A percentile compares a stretch with the other conserved stretches of the same genome.
Conservation (phyloP, 768 basidiomycete species). For the Kondoa subrosea region DNA sequence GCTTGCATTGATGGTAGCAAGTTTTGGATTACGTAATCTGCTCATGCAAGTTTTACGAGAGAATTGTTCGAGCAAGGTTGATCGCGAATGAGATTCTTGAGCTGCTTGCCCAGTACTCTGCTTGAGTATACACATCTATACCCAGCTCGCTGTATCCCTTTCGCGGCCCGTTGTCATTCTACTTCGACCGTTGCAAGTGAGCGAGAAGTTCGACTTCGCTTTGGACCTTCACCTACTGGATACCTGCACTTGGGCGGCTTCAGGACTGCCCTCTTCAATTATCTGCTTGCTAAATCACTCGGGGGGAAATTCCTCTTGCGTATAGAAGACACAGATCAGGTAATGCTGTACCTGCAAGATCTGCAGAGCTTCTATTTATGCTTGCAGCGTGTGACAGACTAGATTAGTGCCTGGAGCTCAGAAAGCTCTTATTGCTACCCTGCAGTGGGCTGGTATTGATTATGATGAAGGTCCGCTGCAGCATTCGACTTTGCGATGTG, state of each 20-base stretch:
- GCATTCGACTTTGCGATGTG: background rate
- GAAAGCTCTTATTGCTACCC: constrained; percentile 53
- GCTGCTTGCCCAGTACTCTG: background rate
- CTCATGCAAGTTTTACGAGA: too few relatives aligned
- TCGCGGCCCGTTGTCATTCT: background rate
- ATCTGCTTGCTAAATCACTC: constrained; percentile 61
- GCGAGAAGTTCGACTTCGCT: constrained; percentile 46
- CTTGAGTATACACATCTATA: background rate
- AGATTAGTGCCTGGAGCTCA: constrained; percentile 69
- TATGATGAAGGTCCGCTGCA: constrained; percentile 64
- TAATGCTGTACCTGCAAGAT: constrained; percentile 34
- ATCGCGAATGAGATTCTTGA: background rate
- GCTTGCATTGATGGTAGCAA: too few relatives aligned
- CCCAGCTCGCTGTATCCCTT: background rate
- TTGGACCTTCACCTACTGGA: constrained; percentile 95
- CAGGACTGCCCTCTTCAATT: constrained; percentile 82
- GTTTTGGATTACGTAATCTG: too few relatives aligned
- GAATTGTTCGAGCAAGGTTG: too few relatives aligned
- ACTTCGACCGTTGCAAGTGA: background rate
- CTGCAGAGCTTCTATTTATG: constrained; percentile 6
- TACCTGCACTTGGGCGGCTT: constrained; percentile 85
- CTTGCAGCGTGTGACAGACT: constrained; percentile 38
- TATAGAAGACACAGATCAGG: constrained; percentile 88
- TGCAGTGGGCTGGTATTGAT: constrained; percentile 79
- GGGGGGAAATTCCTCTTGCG: constrained; percentile 80